These are phyloP conservation scores for Patellifolia procumbens DNA, from an alignment of 179 eudicot genomes.

Conservation along the genomic window DNA sequence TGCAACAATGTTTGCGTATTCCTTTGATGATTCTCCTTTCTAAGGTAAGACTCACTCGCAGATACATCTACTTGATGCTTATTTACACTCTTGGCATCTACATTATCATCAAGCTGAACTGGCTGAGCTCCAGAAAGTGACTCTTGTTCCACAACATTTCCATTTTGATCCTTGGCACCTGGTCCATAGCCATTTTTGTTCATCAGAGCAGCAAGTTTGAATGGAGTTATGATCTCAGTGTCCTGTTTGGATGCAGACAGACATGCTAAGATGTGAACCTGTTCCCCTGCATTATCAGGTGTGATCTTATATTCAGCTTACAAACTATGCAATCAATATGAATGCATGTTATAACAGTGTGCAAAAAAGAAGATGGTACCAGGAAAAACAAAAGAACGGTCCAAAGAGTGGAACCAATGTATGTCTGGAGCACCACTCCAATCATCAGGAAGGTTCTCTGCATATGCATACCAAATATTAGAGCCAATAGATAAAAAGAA, in stretches of 20 bases:
- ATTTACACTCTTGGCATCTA: slow-evolving; percentile 39
- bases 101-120: slow-evolving; percentile 33
- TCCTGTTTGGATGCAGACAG: slow-evolving; percentile 79
- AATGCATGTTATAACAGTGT: not conserved
- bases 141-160: slow-evolving; percentile 37
- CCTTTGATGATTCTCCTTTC: slow-evolving; percentile 78
- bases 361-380: slow-evolving; percentile 44
- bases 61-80: slow-evolving; percentile 47
- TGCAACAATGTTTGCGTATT: slow-evolving; percentile 70
- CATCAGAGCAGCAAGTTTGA: slow-evolving; percentile 91
- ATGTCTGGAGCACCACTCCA: slow-evolving; percentile 68
- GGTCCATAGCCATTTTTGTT: slow-evolving; percentile 60
- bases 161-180: slow-evolving; percentile 50
- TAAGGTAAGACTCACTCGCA: slow-evolving; percentile 78
- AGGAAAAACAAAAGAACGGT: slow-evolving; percentile 87
- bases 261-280: slow-evolving; percentile 77
- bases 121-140: slow-evolving; percentile 34
- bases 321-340: not conserved
- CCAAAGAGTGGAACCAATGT: slow-evolving; percentile 57
- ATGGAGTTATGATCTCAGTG: slow-evolving; percentile 79
- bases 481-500: not conserved
- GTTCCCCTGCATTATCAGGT: slow-evolving; percentile 64
- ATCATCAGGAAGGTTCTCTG: slow-evolving; percentile 75
- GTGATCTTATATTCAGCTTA: slow-evolving; percentile 7
- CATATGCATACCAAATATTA: slow-evolving; percentile 25